Evolutionary conservation across 768 basidiomycete species (phyloP).

Genomic region (Lepiota venenata): DNA sequence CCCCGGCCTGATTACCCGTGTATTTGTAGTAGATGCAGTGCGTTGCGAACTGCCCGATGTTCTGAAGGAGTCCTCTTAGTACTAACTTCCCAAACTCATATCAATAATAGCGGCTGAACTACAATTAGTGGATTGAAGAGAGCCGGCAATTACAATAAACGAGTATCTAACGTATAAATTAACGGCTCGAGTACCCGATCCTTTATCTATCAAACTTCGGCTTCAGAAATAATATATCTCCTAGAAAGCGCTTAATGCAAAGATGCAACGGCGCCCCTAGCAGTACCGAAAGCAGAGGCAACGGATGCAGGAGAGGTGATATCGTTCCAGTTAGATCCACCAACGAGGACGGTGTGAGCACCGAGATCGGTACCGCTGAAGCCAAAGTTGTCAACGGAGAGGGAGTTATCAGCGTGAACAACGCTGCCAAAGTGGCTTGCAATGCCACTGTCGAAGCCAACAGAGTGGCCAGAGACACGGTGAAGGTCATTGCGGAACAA

Average conservation of each 20-base stretch:
- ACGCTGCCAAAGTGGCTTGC: constrained; percentile 25
- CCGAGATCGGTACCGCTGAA: constrained; percentile 22
- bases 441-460: constrained; percentile 31
- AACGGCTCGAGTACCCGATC: too few relatives aligned
- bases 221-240: too few relatives aligned
- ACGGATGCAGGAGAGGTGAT: constrained; percentile 17
- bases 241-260: not conserved
- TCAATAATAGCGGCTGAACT: too few relatives aligned
- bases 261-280: not conserved
- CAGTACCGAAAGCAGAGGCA: constrained; percentile 1
- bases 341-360: constrained; percentile 29
- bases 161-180: too few relatives aligned
- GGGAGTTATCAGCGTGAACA: constrained; percentile 23
- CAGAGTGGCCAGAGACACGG: constrained; percentile 31
- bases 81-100: too few relatives aligned
- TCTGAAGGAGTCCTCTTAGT: too few relatives aligned
- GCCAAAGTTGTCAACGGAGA: constrained; percentile 25
- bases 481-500: constrained; percentile 38
- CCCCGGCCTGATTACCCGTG: too few relatives aligned
- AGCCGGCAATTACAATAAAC: too few relatives aligned
- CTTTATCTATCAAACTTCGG: too few relatives aligned
- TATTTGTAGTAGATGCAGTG: too few relatives aligned
- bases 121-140: too few relatives aligned
- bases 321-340: constrained; percentile 40
- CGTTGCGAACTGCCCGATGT: too few relatives aligned